Evolutionary conservation across 768 basidiomycete species (phyloP).

Genomic region (Trametopsis cervina): DNA sequence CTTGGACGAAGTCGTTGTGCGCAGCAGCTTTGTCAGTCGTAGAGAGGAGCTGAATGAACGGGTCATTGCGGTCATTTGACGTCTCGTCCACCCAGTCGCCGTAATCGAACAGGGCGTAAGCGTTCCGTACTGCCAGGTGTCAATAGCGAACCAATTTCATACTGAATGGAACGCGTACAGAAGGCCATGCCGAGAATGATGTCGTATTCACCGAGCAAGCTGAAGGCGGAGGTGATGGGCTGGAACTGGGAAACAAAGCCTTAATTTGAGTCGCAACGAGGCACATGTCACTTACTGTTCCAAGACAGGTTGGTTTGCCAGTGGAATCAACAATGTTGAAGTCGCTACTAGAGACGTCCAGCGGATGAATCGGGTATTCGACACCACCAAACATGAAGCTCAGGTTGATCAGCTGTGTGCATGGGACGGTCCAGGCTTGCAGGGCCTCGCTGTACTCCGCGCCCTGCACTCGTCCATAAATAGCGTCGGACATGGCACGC

Average conservation of each 20-base stretch:
- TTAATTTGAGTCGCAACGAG: background rate
- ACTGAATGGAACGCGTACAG: constrained; percentile 34
- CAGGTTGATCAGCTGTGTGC: constrained; percentile 64
- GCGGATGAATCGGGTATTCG: constrained; percentile 66
- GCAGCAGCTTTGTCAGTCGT: constrained; percentile 46
- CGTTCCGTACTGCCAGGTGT: constrained; percentile 55
- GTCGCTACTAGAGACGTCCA: constrained; percentile 61
- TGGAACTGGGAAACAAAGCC: constrained; percentile 51
- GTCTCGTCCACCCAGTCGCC: constrained; percentile 56
- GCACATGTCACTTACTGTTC: constrained; percentile 43
- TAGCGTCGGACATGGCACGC: constrained; percentile 67
- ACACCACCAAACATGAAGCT: constrained; percentile 66
- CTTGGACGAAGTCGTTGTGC: constrained; percentile 57
- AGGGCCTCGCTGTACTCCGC: constrained; percentile 52
- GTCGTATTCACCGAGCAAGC: constrained; percentile 70
- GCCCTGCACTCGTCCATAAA: constrained; percentile 72
- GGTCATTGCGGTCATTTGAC: constrained; percentile 40
- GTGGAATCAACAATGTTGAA: constrained; percentile 37
- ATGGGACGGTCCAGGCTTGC: constrained; percentile 68
- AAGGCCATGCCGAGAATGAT: constrained; percentile 82
- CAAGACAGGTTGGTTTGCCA: constrained; percentile 57
- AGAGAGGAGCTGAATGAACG: constrained; percentile 66
- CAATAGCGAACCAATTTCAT: background rate
- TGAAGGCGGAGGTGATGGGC: constrained; percentile 76
- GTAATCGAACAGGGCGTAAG: constrained; percentile 65